Evolutionary conservation across 2,329 filamentous ascomycete species (phyloP), one percentile per base, ranked within the genome.

Genomic region (Triangularia verruculosa): DNA sequence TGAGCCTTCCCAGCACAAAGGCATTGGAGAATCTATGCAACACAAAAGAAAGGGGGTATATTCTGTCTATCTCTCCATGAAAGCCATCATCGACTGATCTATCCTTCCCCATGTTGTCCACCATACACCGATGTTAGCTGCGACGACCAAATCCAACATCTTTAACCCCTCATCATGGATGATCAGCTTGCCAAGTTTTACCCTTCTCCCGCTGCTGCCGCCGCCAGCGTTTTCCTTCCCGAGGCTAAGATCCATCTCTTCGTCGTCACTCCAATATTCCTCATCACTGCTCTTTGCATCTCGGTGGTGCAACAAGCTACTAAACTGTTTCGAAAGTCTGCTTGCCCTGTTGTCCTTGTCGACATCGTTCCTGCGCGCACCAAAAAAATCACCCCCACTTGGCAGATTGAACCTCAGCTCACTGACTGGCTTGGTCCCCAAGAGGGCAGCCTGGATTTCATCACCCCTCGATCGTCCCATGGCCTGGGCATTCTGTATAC

Each of bases 101-200:
- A 77, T 81, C 71, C 79, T 82, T 70, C 92, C 89, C 85, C 93
- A 97, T 3, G 91, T 87, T 70, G 88, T 88, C 93, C 94, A 98
- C 92, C 93, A 99, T 15, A 98, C 80, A 1, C 91, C 92, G 78
- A 99, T 86, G 73, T 97, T 97, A 11, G 93, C 90, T 3, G 94
- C 92, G 20, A 99, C 92, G 0, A 96, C 81, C 64, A 99, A 76
- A 80, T 99, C 95, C 71, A 98, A 77, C 94, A 99, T 98, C 80
- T 96, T 96, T 68, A 96, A 78, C 0, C 95, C 95, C 71, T 96
- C 93, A 62, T 94, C 88, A 70, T 93, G 86, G 39, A 99, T 84
- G 59, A 98, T 92, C 59, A 99, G 79, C 77, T 98, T 99, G 0
- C 94, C 95, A 70, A 99, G 79, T 79, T 99, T 99, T 3, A 92